Percentiles rank a stretch among this genome's conserved stretches.
Evolutionary conservation across 257 asterid genomes (phyloP).

Genomic region (Mentha longifolia): DNA sequence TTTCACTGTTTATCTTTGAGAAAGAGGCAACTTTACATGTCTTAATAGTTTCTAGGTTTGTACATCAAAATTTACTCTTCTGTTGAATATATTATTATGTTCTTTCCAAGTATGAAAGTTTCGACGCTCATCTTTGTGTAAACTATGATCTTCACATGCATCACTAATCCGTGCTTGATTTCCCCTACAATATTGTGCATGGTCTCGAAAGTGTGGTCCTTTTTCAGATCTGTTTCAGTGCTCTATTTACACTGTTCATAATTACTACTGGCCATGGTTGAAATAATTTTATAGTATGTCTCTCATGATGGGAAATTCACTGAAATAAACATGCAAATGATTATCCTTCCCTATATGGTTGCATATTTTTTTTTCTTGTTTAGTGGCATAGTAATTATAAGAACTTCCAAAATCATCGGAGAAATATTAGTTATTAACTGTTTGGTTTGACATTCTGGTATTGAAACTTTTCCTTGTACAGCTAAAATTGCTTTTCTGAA

Average conservation of each 20-base stretch:
- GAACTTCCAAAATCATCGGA: slow-evolving; percentile 13
- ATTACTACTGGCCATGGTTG: slow-evolving; percentile 12
- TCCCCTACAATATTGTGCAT: slow-evolving; percentile 6
- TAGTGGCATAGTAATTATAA: not conserved
- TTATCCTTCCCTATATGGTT: slow-evolving; percentile 8
- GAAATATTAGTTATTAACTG: not conserved
- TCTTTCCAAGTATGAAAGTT: not conserved
- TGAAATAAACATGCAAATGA: not conserved
- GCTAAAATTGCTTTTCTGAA: not conserved
- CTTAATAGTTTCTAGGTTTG: too few relatives aligned
- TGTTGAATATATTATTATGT: slow-evolving; percentile 1
- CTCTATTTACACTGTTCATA: not conserved
- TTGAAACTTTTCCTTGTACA: slow-evolving; percentile 22
- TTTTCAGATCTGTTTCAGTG: not conserved
- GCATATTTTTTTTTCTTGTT: slow-evolving; percentile 8
- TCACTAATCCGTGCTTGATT: not conserved
- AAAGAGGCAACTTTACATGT: too few relatives aligned
- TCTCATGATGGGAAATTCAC: slow-evolving; percentile 18
- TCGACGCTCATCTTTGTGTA: not conserved
- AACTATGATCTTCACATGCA: slow-evolving; percentile 19
- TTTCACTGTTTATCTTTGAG: slow-evolving; percentile 6
- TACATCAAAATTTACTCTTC: not conserved
- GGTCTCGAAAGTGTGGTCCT: not conserved
- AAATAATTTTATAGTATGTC: not conserved
- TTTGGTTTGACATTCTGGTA: slow-evolving; percentile 25